Evolutionary conservation across 2,329 filamentous ascomycete genomes (phyloP).

Genomic region (Allantophomopsis lycopodina): DNA sequence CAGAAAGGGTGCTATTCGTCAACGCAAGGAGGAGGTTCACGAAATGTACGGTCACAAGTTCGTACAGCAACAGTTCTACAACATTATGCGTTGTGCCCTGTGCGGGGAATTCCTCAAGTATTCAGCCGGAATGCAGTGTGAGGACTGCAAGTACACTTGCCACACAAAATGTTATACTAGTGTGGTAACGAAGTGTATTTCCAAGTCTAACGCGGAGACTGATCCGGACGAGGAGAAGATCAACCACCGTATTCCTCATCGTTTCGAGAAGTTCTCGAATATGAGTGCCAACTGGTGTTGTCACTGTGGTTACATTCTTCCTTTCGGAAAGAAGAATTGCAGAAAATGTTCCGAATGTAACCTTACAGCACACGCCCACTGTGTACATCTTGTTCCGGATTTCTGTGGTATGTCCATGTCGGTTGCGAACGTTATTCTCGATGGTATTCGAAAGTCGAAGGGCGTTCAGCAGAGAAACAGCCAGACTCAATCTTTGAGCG

Average conservation of each 20-base stretch:
- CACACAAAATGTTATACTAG: conserved; percentile 95
- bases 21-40: conserved; percentile 95
- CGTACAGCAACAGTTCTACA: conserved; percentile 97
- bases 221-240: conserved; percentile 99
- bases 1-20: conserved; percentile 89
- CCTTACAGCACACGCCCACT: conserved; percentile 81
- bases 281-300: conserved; percentile 99
- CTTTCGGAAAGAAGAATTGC: conserved; percentile 89
- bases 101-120: conserved; percentile 99
- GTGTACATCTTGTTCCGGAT: conserved; percentile 90
- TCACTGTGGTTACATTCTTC: conserved; percentile 91
- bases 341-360: conserved; percentile 90
- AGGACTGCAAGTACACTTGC: conserved; percentile 99
- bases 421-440: conserved; percentile 83
- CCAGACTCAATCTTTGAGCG: conserved; percentile 12
- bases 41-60: conserved; percentile 99
- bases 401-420: conserved; percentile 99
- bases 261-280: conserved; percentile 93
- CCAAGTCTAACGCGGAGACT: conserved; percentile 96
- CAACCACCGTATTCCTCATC: conserved; percentile 96
- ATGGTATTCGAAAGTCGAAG: conserved; percentile 72
- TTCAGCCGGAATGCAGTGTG: conserved; percentile 96
- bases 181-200: conserved; percentile 98
- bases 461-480: conserved; percentile 32
- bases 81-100: conserved; percentile 98